Evolutionary conservation across 208 protist species (phyloP), one percentile per base, ranked within the genome.

Genomic region (Sergeia podlipaevii): DNA sequence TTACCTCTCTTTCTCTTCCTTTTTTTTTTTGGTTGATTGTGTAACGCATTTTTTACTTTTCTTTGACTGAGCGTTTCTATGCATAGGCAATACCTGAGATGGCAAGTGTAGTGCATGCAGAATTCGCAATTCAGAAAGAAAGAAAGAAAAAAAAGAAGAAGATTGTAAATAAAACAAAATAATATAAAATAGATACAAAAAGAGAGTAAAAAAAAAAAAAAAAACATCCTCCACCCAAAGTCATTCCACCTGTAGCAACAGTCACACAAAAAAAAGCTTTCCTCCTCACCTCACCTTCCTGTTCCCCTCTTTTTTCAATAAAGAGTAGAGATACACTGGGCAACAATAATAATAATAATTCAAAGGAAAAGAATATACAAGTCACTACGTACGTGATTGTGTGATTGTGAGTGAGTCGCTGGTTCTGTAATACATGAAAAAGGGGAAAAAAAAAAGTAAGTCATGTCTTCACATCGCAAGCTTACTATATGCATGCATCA

Each of bases 141-240:
- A 62, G n/a, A 62, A 53, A 44, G 38, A 62, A 43, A 62, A 8
- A 55, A 21, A 24, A 52, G 18, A 4, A 0, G 15, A 13, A 11
- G 21, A 45, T 42, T 20, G 17, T 20, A 18, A 15, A 13, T 4
- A 53, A 23, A 27, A 30, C n/a, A 39, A 27, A 27, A 28, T 21
- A 59, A 15, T 34, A 29, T 5, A 46, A 36, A 43, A 45, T 28
- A 57, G 54, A 47, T 30, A 36, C 28, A 42, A n/a, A 24, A 51
- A 30, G 7, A 13, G 32, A 51, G 7, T 47, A 28, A n/a, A 36
- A 27, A 60, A 18, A 60, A 42, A 43, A 66, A 60, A 53, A 56
- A 51, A 64, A 53, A 26, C 6, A 23, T n/a, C 21, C 4, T 33
- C 17, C 21, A 1, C 38, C 24, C 18, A 15, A 24, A 37, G 2